phyloP scores from a whole-genome alignment of 2,329 filamentous ascomycete genomes.

The Beauveria pseudobassiana region DNA sequence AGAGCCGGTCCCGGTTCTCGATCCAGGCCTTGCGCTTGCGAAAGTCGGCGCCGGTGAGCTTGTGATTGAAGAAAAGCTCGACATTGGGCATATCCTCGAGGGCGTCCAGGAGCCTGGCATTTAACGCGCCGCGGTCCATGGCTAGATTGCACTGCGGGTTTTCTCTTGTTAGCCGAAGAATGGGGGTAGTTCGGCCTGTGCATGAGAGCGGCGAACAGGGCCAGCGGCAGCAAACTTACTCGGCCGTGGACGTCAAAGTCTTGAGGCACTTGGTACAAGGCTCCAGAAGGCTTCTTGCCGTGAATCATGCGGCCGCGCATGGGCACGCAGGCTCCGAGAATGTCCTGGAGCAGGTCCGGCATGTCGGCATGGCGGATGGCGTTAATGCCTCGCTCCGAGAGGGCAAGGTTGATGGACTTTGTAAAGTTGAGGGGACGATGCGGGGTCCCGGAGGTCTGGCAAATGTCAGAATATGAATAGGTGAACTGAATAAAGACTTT shows the following conservation, averaged over 20 bases:
- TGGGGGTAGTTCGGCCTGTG: not conserved
- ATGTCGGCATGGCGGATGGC: constrained; percentile 67
- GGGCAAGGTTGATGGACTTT: constrained; percentile 94
- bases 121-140: constrained; percentile 76
- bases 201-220: not conserved
- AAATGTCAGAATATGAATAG: constrained; percentile 9
- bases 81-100: constrained; percentile 83
- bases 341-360: constrained; percentile 60
- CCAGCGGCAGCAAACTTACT: constrained; percentile 39
- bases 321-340: constrained; percentile 74
- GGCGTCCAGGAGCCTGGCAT: constrained; percentile 75
- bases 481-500: not conserved
- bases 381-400: constrained; percentile 90
- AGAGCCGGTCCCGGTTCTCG: constrained; percentile 44
- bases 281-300: constrained; percentile 54
- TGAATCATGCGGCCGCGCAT: constrained; percentile 98
- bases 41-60: constrained; percentile 86
- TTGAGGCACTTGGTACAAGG: constrained; percentile 74
- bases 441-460: constrained; percentile 75
- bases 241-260: constrained; percentile 84
- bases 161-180: not conserved
- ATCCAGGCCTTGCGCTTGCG: constrained; percentile 77
- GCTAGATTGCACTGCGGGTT: constrained; percentile 65
- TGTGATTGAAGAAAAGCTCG: constrained; percentile 86
- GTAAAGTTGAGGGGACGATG: constrained; percentile 85